A percentile compares a stretch with the other conserved stretches of the same genome.
Conservation (phyloP, 179 eudicot species). For the Gypsophila paniculata region DNA sequence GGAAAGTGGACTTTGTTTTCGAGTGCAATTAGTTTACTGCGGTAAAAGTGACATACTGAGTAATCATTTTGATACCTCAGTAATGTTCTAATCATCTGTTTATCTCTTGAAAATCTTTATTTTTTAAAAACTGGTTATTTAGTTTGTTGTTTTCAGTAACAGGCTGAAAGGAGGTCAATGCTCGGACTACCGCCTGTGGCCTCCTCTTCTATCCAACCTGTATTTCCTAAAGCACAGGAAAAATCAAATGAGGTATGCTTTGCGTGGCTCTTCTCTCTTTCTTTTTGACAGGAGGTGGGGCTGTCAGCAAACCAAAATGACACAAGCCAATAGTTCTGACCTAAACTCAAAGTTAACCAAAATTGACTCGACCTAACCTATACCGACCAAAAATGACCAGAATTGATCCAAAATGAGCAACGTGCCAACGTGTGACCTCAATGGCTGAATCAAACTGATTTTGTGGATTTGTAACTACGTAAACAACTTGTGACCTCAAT, state of each 20-base stretch:
- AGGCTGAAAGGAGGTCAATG: conserved; percentile 59
- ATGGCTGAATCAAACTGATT: too few species aligned
- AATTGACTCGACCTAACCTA: too few species aligned
- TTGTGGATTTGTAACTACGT: too few species aligned
- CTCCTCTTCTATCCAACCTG: conserved; percentile 26
- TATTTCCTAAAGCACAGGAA: conserved; percentile 22
- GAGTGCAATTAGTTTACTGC: background rate
- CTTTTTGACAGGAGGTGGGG: background rate
- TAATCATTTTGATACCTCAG: background rate
- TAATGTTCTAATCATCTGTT: background rate
- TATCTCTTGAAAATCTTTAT: background rate
- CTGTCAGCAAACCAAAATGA: too few species aligned
- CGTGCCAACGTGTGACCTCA: too few species aligned
- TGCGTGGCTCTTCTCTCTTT: background rate
- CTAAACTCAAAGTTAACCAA: too few species aligned
- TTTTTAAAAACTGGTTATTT: conserved; percentile 4
- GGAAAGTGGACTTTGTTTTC: background rate
- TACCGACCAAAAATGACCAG: too few species aligned
- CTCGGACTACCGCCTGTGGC: conserved; percentile 36
- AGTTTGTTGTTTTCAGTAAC: conserved; percentile 23
- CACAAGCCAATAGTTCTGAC: too few species aligned
- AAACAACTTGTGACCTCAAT: too few species aligned
- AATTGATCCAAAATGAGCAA: too few species aligned
- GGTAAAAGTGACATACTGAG: background rate
- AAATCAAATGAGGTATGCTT: conserved; percentile 26